Evolutionary conservation across 1,284 basidiomycete genomes (phyloP), one percentile per base, ranked within the genome.

Genomic region (Wolfiporia cocos): DNA sequence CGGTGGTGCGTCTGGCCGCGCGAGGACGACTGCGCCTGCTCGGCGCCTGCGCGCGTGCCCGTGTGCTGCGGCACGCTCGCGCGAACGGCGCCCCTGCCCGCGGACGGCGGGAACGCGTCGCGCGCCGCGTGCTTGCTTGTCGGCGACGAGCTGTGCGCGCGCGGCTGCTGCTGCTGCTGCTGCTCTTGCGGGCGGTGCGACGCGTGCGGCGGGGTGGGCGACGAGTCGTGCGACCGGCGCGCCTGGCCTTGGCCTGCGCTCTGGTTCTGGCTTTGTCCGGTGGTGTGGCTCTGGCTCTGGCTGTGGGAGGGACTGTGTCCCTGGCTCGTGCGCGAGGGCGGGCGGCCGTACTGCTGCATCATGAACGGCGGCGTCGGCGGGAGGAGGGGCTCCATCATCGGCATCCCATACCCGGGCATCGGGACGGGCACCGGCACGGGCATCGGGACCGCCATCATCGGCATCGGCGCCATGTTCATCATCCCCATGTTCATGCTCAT

Each of bases 281-380:
- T n/a, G n/a, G n/a, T n/a, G n/a, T 38, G 37, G 37, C 45, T 39
- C n/a, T 42, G 40, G 34, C 34, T 17, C 24, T 18, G 17, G 28
- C 17, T 39, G 26, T 14, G 7, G 26, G 7, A 14, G 9, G 7
- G 9, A 32, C 28, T 40, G 43, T 48, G 51, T 36, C 49, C 49
- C 20, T 57, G 44, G 14, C 53, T 51, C 10, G 47, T 46, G 34
- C 40, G 41, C 20, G 48, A 46, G 11, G 48, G 50, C 15, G 53
- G 49, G 29, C 55, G 50, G 7, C 65, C 63, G 31, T 62, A 66
- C 39, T 77, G 70, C 48, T 76, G 75, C 63, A 80, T 70, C 80
- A 86, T 85, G 61, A 86, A 86, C 12, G 84, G 82, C 21, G 83
- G 74, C 1, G 76, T 69, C 1, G 83, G 84, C n/a, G 83, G 84